Evolutionary conservation across 176 grass and related monocot species (phyloP), one percentile per base, ranked within the genome.

Genomic region (Avena insularis): DNA sequence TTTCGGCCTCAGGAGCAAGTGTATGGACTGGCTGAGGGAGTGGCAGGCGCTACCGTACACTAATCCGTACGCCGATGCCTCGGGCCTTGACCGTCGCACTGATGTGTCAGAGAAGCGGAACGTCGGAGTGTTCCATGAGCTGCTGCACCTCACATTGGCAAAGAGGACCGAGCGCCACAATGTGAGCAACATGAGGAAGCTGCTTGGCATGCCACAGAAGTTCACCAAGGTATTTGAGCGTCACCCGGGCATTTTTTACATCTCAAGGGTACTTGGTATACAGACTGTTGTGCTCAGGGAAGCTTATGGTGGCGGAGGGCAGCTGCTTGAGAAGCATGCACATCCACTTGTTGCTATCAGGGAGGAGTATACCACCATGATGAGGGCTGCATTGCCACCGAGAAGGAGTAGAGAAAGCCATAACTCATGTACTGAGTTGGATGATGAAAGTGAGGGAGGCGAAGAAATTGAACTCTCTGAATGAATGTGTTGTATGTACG

Each of bases 181-280:
- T 6, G 83, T 92, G 21, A 97, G 92, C 90, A 97, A 94, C 75
- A 88, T 97, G 86, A 88, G 95, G 80, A 89, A 82, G 90, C 89
- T 88, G 13, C 88, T 94, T 48, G 81, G 84, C 21, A 89, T 97
- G 88, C 92, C 92, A 0, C 90, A 94, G 80, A 97, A 97, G 84
- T 97, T 97, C 56, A 97, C 95, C 84, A 94, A 97, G 88, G 92
- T 94, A 46, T 97, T 97, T 17, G 90, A 92, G 86, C 92, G 92
- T 73, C 92, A 97, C 49, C 73, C 73, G 3, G 73, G 49, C 49
- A 77, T 77, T 77, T 77, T 77, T 33, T 77, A 77, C 73, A 49
- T 77, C 23, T 77, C 73, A 31, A 88, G 91, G 61, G 86, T 94
- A 80, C 75, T 89, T 71, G 90, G 80, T 29, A 92, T 86, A 14